These are phyloP conservation scores for Penicillium lividum DNA, from an alignment of 495 filamentous ascomycete species.

Conservation along the genomic window DNA sequence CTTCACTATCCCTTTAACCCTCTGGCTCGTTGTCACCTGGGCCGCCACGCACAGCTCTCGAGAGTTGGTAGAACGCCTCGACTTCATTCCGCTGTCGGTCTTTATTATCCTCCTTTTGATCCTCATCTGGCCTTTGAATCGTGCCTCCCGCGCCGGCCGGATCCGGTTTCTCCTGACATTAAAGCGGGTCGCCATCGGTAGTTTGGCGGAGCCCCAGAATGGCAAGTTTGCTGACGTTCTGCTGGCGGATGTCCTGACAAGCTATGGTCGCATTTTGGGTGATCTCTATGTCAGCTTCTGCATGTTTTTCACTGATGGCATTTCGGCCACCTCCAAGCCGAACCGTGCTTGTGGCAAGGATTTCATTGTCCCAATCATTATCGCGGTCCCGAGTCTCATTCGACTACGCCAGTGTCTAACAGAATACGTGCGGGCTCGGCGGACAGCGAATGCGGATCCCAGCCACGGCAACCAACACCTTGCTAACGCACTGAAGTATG, in stretches of 20 bases:
- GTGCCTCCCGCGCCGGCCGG: conserved; percentile 70
- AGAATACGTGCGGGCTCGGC: conserved; percentile 75
- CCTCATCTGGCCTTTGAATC: conserved; percentile 72
- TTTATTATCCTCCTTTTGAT: conserved; percentile 67
- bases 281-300: conserved; percentile 87
- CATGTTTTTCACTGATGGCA: conserved; percentile 75
- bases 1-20: conserved; percentile 65
- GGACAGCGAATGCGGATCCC: conserved; percentile 38
- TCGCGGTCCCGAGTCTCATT: conserved; percentile 79
- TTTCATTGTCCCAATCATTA: conserved; percentile 74
- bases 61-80: conserved; percentile 67
- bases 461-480: conserved; percentile 82
- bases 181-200: conserved; percentile 72
- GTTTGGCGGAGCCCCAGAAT: conserved; percentile 75
- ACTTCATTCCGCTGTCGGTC: conserved; percentile 79
- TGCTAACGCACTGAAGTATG: conserved; percentile 91
- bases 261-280: conserved; percentile 86
- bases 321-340: conserved; percentile 75
- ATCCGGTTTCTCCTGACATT: conserved; percentile 70
- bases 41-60: conserved; percentile 66
- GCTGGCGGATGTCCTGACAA: conserved; percentile 91
- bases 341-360: conserved; percentile 77
- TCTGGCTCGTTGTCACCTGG: conserved; percentile 83
- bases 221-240: conserved; percentile 93
- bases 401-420: conserved; percentile 91